Percentiles rank a stretch among this genome's conserved stretches.
Conservation (phyloP, 768 basidiomycete genomes). For the Amanita muscaria region DNA sequence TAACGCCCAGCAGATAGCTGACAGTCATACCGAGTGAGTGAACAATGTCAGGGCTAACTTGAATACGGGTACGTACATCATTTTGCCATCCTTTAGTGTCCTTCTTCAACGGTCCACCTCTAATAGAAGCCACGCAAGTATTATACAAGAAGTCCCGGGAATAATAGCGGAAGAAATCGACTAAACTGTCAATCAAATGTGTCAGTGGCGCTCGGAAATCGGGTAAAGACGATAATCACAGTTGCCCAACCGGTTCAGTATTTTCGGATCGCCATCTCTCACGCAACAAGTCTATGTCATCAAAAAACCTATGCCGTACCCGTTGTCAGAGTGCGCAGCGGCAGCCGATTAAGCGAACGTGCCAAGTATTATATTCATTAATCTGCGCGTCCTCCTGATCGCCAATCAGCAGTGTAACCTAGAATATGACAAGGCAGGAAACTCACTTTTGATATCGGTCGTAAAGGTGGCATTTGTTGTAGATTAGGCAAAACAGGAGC, state of each 20-base stretch:
- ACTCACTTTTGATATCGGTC: constrained; percentile 71
- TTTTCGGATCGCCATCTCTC: constrained; percentile 94
- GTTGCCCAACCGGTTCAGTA: constrained; percentile 83
- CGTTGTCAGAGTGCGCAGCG: not conserved
- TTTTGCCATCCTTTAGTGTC: constrained; percentile 92
- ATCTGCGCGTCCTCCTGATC: constrained; percentile 67
- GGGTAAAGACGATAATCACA: constrained; percentile 55
- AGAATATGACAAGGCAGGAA: not conserved
- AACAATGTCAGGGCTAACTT: constrained; percentile 1
- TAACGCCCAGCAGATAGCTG: constrained; percentile 47
- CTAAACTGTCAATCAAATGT: constrained; percentile 49
- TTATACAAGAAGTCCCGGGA: constrained; percentile 90
- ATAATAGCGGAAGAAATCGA: constrained; percentile 97
- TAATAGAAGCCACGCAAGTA: constrained; percentile 84
- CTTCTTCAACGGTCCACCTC: constrained; percentile 83
- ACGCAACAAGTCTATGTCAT: constrained; percentile 88
- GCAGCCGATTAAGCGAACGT: constrained; percentile 10
- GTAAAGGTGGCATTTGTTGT: constrained; percentile 87
- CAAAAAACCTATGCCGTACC: constrained; percentile 70
- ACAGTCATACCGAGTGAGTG: constrained; percentile 1
- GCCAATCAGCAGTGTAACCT: constrained; percentile 3
- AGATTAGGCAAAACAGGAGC: constrained; percentile 94
- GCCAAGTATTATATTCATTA: constrained; percentile 79
- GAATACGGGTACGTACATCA: constrained; percentile 49
- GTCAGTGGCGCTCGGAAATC: constrained; percentile 4